Percentiles rank a stretch among this genome's conserved stretches.
phyloP scores from a whole-genome alignment of 805 yeast species.

The Sungouiozyma ichnusensis region DNA sequence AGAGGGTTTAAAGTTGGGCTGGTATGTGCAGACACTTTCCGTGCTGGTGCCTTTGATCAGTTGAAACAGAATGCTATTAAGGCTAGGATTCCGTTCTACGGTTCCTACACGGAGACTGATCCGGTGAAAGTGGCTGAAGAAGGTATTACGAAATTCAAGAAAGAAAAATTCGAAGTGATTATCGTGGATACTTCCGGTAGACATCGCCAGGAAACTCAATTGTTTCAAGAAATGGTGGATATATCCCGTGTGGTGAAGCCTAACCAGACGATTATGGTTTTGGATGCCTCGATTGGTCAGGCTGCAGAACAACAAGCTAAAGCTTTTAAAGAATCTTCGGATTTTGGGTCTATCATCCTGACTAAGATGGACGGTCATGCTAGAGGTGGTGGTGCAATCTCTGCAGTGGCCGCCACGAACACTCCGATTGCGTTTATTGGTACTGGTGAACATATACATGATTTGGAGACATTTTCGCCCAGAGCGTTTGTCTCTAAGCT shows the following conservation, averaged over 20 bases:
- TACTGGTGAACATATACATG: conserved; percentile 95
- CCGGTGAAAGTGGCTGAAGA: conserved; percentile 86
- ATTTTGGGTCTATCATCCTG: conserved; percentile 89
- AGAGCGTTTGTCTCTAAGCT: conserved; percentile 81
- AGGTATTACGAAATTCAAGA: conserved; percentile 86
- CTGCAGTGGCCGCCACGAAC: conserved; percentile 94
- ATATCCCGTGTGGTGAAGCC: conserved; percentile 82
- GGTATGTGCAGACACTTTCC: conserved; percentile 97
- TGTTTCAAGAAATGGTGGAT: conserved; percentile 91
- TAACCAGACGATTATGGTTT: conserved; percentile 93
- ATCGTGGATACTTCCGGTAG: conserved; percentile 98
- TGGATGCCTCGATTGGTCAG: conserved; percentile 96
- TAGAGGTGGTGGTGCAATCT: conserved; percentile 98
- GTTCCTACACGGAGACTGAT: conserved; percentile 90
- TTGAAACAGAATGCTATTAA: conserved; percentile 94
- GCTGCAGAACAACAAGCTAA: conserved; percentile 93
- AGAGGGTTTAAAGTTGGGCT: conserved; percentile 91
- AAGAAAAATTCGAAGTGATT: conserved; percentile 83
- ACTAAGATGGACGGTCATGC: conserved; percentile 99
- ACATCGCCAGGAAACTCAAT: conserved; percentile 86
- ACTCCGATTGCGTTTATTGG: conserved; percentile 95
- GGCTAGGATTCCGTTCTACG: conserved; percentile 88
- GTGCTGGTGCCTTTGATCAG: conserved; percentile 99
- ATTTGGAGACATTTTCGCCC: conserved; percentile 85
- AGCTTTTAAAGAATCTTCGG: conserved; percentile 87